A percentile compares a stretch with the other conserved stretches of the same genome.
Evolutionary conservation across 148 eudicot species (phyloP).

Genomic region (Nepenthes gracilis): DNA sequence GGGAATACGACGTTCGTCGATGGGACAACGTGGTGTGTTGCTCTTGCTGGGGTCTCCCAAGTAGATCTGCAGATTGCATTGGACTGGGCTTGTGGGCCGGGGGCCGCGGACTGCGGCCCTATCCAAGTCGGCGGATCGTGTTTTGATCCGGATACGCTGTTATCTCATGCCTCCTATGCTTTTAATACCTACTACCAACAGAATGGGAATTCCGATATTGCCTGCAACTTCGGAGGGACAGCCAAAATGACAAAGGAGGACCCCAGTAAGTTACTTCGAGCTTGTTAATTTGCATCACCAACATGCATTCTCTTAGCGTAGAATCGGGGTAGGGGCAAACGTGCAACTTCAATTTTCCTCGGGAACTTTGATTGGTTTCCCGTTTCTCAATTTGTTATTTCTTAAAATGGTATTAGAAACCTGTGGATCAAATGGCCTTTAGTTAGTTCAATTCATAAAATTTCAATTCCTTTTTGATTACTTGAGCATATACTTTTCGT

Average conservation of each 20-base stretch:
- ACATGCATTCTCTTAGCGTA: no score
- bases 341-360: no score
- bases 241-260: constrained; percentile 39
- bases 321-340: no score
- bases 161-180: constrained; percentile 81
- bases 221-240: constrained; percentile 88
- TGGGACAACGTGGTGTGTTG: constrained; percentile 86
- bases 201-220: constrained; percentile 72
- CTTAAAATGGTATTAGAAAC: no score
- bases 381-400: no score
- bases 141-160: constrained; percentile 50
- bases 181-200: constrained; percentile 82
- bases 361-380: no score
- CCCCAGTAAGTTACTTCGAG: constrained; percentile 36
- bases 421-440: no score
- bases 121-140: constrained; percentile 55
- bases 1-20: constrained; percentile 76
- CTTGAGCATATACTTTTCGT: no score
- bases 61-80: constrained; percentile 56
- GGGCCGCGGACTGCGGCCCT: constrained; percentile 47
- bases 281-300: no score
- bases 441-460: no score
- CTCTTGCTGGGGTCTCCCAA: constrained; percentile 38
- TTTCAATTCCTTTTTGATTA: no score
- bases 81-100: constrained; percentile 91